These are phyloP conservation scores for Mycena vulgaris DNA, from an alignment of 768 basidiomycete species.

Conservation along the genomic window DNA sequence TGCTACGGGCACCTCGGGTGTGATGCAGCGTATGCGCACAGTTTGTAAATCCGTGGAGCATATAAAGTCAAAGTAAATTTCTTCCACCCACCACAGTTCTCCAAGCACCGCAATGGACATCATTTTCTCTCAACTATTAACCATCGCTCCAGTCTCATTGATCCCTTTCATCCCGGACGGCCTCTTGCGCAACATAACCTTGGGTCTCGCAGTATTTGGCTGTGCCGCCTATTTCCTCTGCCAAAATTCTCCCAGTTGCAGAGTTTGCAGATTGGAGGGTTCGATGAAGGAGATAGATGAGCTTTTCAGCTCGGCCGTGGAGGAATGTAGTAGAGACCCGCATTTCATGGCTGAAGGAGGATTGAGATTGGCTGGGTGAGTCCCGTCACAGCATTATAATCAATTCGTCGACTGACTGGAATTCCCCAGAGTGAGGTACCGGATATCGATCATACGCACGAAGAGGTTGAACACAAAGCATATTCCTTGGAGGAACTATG, in stretches of 20 bases:
- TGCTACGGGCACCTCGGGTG: no score
- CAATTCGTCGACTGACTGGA: not conserved
- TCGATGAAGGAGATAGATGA: not conserved
- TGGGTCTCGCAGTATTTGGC: not conserved
- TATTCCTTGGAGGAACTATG: not conserved
- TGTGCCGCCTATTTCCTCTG: not conserved
- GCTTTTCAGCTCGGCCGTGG: not conserved
- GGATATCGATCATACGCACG: not conserved
- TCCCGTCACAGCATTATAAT: not conserved
- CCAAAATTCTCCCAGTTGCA: not conserved
- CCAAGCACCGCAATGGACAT: not conserved
- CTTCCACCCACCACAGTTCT: not conserved
- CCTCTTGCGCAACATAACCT: constrained; percentile 1
- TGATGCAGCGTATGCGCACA: no score
- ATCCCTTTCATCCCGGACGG: constrained; percentile 11
- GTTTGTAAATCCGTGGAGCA: no score
- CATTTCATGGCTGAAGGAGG: not conserved
- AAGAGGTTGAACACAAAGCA: not conserved
- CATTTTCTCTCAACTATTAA: not conserved
- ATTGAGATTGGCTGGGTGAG: constrained; percentile 13
- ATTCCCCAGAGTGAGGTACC: not conserved
- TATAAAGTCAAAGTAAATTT: no score
- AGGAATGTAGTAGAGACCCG: constrained; percentile 13
- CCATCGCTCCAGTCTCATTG: not conserved
- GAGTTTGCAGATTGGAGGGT: not conserved